A percentile compares a stretch with the other conserved stretches of the same genome.
These are phyloP conservation scores for Arctium minus DNA, from an alignment of 129 eudicot species.

Conservation along the genomic window DNA sequence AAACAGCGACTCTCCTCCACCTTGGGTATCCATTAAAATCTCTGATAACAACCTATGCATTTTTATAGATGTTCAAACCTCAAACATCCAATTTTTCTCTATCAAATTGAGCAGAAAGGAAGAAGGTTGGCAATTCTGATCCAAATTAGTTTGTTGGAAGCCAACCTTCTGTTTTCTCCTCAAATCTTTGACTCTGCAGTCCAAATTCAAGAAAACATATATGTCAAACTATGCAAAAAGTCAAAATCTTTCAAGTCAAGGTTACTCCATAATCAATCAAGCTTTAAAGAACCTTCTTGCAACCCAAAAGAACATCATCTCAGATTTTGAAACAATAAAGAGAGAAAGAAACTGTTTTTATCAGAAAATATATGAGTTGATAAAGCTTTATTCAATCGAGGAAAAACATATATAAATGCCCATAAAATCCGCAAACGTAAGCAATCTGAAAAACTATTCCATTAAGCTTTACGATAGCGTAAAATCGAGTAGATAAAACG, in stretches of 20 bases:
- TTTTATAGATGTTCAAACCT: slow-evolving; percentile 25
- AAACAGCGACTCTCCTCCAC: slow-evolving; percentile 71
- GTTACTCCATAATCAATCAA: background rate
- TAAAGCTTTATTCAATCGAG: background rate
- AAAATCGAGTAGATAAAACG: background rate
- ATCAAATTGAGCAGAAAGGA: slow-evolving; percentile 6
- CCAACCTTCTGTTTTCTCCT: slow-evolving; percentile 11
- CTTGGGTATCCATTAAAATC: slow-evolving; percentile 51
- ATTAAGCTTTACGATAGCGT: background rate
- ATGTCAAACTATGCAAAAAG: slow-evolving; percentile 1
- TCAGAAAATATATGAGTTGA: background rate
- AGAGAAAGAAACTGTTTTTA: background rate
- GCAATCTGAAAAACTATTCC: background rate
- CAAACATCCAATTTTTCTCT: background rate
- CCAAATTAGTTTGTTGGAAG: slow-evolving; percentile 11
- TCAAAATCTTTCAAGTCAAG: slow-evolving; percentile 11
- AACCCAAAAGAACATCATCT: background rate
- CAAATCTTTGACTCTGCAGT: slow-evolving; percentile 20
- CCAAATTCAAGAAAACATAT: slow-evolving; percentile 11
- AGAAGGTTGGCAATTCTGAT: background rate
- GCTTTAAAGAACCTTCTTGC: background rate
- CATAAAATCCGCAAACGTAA: background rate
- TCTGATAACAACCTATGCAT: slow-evolving; percentile 54
- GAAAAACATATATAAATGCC: background rate
- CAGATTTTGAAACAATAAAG: background rate